phyloP scores from a whole-genome alignment of 2,329 filamentous ascomycete species.

The Uncinocarpus reesii region DNA sequence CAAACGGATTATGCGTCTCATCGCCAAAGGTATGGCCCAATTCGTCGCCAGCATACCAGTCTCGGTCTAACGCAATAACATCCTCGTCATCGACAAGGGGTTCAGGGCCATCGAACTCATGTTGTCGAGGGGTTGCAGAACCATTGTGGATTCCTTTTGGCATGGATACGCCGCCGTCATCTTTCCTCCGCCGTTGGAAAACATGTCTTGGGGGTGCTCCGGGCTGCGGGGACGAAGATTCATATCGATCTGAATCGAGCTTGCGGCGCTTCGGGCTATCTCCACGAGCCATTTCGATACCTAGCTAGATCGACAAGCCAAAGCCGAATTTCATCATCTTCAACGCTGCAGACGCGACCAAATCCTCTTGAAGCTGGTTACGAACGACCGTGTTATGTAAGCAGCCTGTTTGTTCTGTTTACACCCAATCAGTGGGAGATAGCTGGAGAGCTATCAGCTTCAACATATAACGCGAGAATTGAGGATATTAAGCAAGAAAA shows the following conservation, averaged over 20 bases:
- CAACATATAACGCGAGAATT: not conserved
- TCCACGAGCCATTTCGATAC: conserved; percentile 29
- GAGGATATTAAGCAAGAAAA: not conserved
- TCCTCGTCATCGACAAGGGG: conserved; percentile 56
- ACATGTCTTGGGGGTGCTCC: conserved; percentile 27
- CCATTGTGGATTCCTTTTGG: conserved; percentile 24
- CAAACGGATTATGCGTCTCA: conserved; percentile 86
- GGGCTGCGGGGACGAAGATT: conserved; percentile 41
- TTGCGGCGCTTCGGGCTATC: conserved; percentile 56
- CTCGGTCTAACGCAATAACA: conserved; percentile 66
- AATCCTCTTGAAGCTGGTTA: not conserved
- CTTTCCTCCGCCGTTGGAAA: conserved; percentile 11
- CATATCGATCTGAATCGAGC: conserved; percentile 54
- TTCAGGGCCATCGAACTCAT: conserved; percentile 53
- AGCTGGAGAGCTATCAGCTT: not conserved
- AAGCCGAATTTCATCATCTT: not conserved
- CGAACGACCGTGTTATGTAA: not conserved
- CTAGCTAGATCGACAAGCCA: not conserved
- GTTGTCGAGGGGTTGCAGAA: conserved; percentile 37
- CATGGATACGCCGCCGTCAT: conserved; percentile 22
- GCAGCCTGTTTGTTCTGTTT: not conserved
- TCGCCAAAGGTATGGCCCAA: conserved; percentile 78
- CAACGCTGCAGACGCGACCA: not conserved
- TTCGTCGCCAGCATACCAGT: conserved; percentile 88
- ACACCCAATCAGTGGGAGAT: too few relatives aligned